Percentiles rank a stretch among this genome's conserved stretches.
Evolutionary conservation across 805 yeast species (phyloP).

Genomic region (Saccharomycopsis oosterbeekiorum): DNA sequence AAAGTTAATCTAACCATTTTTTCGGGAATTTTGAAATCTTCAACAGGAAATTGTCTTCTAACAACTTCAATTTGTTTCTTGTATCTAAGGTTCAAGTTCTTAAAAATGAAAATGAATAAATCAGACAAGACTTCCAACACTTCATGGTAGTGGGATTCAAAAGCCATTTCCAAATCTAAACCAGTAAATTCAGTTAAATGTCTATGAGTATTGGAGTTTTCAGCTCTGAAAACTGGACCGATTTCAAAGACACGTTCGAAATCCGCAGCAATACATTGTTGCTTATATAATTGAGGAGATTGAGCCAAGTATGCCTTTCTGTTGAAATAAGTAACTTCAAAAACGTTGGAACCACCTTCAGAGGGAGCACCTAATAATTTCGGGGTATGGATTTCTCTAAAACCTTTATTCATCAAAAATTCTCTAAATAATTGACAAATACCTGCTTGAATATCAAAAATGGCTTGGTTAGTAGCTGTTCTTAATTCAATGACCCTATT

Average conservation of each 20-base stretch:
- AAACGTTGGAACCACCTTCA: slow-evolving; percentile 97
- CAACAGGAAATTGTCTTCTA: slow-evolving; percentile 93
- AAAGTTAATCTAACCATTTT: slow-evolving; percentile 84
- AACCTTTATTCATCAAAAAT: slow-evolving; percentile 55
- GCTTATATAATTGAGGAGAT: slow-evolving; percentile 96
- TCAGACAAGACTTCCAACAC: slow-evolving; percentile 54
- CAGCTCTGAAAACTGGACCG: slow-evolving; percentile 98
- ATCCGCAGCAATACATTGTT: slow-evolving; percentile 92
- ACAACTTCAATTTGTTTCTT: slow-evolving; percentile 79
- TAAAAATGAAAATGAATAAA: slow-evolving; percentile 80
- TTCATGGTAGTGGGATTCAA: slow-evolving; percentile 97
- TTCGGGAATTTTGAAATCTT: slow-evolving; percentile 89
- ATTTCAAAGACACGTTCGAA: slow-evolving; percentile 93
- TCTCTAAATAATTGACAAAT: slow-evolving; percentile 85
- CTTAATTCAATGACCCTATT: slow-evolving; percentile 93
- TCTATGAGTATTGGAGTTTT: slow-evolving; percentile 97
- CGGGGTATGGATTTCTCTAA: slow-evolving; percentile 93
- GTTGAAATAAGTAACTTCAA: slow-evolving; percentile 88
- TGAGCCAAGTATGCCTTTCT: slow-evolving; percentile 91
- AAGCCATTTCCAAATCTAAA: slow-evolving; percentile 94
- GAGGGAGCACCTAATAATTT: slow-evolving; percentile 91
- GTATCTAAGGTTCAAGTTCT: slow-evolving; percentile 71
- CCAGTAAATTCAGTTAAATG: slow-evolving; percentile 99
- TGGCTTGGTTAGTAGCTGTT: slow-evolving; percentile 95
- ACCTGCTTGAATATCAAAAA: slow-evolving; percentile 87